Base-by-base conservation (phyloP, 2,329 filamentous ascomycete genomes). In the Cladosporium phlei region DNA sequence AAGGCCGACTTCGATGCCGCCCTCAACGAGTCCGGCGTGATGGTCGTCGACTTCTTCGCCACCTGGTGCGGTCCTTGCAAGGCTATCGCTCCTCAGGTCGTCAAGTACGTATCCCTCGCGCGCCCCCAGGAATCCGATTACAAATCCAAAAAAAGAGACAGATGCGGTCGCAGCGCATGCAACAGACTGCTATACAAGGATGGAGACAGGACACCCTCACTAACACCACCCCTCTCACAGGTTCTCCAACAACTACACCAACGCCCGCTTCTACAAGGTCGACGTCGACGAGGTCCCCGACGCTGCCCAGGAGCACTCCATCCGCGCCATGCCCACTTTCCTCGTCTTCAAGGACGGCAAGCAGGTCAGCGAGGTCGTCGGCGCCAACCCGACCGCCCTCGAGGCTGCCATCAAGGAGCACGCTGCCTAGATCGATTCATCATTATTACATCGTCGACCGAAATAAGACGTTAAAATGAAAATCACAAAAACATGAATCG, bases 51-150 rank as follows among this genome's bases (percentile, higher is more conserved):
- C 74, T 89, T 82, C 73, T 89, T 85, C 69, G 90, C 90, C 47
- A 81, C 75, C 53, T 96, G 90, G 90, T 97, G 91, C 75, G 89
- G 88, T 51, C 91, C 91, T 51, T 97, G 91, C 85, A 95, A 90
- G 76, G 78, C 83, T 60, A 93, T 96, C 61, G 80, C 88, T 14
- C 91, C 90, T 50, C 69, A 82, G 52, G 73, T 95, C 48, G 77
- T 76, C 58, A 76, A 83, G 77, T 47, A 49, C 51, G 56, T 55
- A 10, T n/a, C 35, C 24, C 20, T 28, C 11, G 11, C 40, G 33
- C 29, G 3, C 20, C n/a, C 17, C 20, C 51, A 19, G 11, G 17
- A 42, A 21, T 32, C 20, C 14, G 39, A 43, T 43, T 43, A 43
- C 39, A 43, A 43, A 43, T 43, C 28, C 14, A 22, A 38, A 39